Evolutionary conservation across 129 eudicot genomes (phyloP), one percentile per base, ranked within the genome.

Genomic region (Flaveria brownii): DNA sequence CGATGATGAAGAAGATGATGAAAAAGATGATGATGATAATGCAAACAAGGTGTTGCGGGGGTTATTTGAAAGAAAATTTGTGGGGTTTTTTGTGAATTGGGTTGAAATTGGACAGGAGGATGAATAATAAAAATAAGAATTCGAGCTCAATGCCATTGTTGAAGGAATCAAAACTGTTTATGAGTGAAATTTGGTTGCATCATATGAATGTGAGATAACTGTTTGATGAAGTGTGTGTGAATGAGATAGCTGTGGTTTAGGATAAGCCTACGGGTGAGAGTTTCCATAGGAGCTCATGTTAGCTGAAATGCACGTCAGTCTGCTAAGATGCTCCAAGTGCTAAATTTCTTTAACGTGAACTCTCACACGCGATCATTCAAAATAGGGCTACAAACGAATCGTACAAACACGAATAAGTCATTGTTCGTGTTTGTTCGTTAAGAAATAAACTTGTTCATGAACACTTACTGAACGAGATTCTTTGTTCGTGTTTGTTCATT

Each of bases 81-180:
- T 72, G 72, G 84, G 85, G 59, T 72, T 83, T 45, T 80, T 74
- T 28, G n/a, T 61, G 65, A 80, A 72, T 43, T 75, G 83, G 17
- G 76, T n/a, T 61, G 85, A 57, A 76, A 79, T 73, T 13, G 88
- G 70, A 42, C 66, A 80, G 15, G 86, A 63, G 1, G 80, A 77
- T 36, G 85, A 77, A 13, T 55, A 66, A 59, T 11, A 81, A 59
- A 11, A 81, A 71, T 71, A 68, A 13, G 68, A 62, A 20, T 56
- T 68, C 4, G 85, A 86, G 78, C 74, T 81, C 30, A 86, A 70
- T 49, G 85, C 86, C 83, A 84, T 83, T 67, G 70, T 57, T 23
- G 51, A 26, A 7, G n/a, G 7, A 39, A 16, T 20, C 16, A 28
- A 62, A 20, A 18, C 47, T 55, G 66, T 55, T 84, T 63, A 64